Evolutionary conservation across 257 asterid species (phyloP).

Genomic region (Solanum chiquidenum): DNA sequence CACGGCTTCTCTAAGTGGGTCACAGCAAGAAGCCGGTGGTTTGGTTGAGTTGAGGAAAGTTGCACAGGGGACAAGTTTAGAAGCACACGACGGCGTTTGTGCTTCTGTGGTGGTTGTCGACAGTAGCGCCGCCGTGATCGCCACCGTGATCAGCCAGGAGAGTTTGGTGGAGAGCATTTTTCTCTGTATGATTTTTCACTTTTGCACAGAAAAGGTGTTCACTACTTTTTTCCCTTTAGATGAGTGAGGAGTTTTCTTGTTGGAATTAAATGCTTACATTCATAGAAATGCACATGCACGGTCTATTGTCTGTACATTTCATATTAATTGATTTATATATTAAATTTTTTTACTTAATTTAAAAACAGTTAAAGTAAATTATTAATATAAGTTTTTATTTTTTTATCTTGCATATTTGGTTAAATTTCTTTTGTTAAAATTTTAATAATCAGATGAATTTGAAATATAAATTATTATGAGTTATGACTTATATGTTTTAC

Average conservation of each 20-base stretch:
- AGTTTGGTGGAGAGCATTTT: slow-evolving; percentile 8
- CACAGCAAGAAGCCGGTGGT: slow-evolving; percentile 29
- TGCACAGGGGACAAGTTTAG: slow-evolving; percentile 21
- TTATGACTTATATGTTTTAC: no score
- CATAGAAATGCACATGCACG: background rate
- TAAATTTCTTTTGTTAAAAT: no score
- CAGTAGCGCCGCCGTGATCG: slow-evolving; percentile 13
- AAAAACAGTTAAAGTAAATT: no score
- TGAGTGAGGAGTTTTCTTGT: background rate
- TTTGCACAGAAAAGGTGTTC: background rate
- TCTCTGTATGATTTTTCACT: background rate
- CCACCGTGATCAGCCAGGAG: slow-evolving; percentile 4
- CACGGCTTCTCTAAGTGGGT: slow-evolving; percentile 23
- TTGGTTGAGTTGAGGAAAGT: slow-evolving; percentile 24
- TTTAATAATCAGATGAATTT: no score
- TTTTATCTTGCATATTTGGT: no score
- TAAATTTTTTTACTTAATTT: no score
- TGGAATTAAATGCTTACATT: background rate
- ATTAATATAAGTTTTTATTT: no score
- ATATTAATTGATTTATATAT: no score
- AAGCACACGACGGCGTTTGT: slow-evolving; percentile 21
- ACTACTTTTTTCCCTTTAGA: background rate
- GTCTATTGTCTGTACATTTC: no score
- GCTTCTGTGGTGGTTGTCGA: slow-evolving; percentile 4
- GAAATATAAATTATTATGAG: no score